phyloP scores from a whole-genome alignment of 1,284 basidiomycete genomes.

The Ustilago curta region DNA sequence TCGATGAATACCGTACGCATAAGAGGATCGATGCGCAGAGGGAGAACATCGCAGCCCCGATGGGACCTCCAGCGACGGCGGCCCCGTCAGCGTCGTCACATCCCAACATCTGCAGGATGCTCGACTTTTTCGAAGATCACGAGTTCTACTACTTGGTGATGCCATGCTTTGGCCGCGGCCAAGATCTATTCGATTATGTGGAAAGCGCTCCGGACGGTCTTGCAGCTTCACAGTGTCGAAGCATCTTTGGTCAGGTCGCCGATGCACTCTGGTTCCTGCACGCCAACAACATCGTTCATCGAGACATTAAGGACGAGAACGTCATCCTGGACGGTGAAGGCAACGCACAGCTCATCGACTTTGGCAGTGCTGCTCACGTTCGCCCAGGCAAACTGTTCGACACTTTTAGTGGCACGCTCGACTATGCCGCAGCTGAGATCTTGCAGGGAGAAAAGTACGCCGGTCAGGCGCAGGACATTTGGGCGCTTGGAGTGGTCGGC shows the following conservation, averaged over 20 bases:
- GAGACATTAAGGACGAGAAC: conserved; percentile 99
- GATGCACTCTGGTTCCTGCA: conserved; percentile 93
- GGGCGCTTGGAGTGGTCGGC: conserved; percentile 97
- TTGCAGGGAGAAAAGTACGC: conserved; percentile 91
- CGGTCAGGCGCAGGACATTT: conserved; percentile 96
- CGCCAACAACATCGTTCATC: conserved; percentile 91
- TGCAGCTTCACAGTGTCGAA: conserved; percentile 79
- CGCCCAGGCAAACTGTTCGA: conserved; percentile 94
- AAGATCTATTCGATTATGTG: conserved; percentile 94
- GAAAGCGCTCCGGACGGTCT: conserved; percentile 89
- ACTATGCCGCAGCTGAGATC: conserved; percentile 95
- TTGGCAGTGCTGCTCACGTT: conserved; percentile 76
- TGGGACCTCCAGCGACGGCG: neutral
- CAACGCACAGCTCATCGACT: conserved; percentile 90
- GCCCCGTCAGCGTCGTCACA: conserved; percentile 71
- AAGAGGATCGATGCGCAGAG: conserved; percentile 28
- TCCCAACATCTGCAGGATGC: conserved; percentile 89
- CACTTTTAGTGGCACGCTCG: conserved; percentile 87
- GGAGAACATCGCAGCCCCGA: conserved; percentile 1
- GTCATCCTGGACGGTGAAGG: conserved; percentile 74
- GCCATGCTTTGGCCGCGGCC: conserved; percentile 73
- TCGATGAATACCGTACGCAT: conserved; percentile 41
- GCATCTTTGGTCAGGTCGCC: conserved; percentile 91
- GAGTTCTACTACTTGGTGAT: conserved; percentile 92
- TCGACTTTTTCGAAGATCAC: conserved; percentile 97